Percentiles rank a stretch among this genome's conserved stretches.
phyloP scores from a whole-genome alignment of 768 basidiomycete species.

The Dacryopinax primogenitus region DNA sequence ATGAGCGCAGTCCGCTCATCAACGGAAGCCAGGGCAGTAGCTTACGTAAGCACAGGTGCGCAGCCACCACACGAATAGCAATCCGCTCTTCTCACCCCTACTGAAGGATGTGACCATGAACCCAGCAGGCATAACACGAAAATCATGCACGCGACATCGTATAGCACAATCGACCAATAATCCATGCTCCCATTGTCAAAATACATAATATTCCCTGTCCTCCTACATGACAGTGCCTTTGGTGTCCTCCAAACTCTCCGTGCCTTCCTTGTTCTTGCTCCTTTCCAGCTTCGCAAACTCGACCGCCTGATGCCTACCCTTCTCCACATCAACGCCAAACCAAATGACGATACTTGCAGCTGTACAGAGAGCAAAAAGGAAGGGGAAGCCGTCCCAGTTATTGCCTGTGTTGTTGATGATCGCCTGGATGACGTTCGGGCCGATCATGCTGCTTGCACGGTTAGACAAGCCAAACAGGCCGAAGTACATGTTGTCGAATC shows the following conservation, averaged over 20 bases:
- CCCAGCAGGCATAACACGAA: no score
- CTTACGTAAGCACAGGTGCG: no score
- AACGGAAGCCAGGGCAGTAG: no score
- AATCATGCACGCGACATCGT: no score
- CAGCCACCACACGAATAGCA: no score
- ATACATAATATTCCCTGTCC: not conserved
- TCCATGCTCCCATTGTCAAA: not conserved
- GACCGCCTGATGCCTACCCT: conserved; percentile 50
- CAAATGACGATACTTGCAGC: conserved; percentile 61
- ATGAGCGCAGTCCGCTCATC: no score
- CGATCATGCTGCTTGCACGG: conserved; percentile 75
- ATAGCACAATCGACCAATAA: not conserved
- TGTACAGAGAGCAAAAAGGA: conserved; percentile 60
- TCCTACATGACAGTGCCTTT: not conserved
- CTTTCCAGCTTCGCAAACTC: conserved; percentile 24
- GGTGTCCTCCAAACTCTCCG: conserved; percentile 9
- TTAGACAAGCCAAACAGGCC: conserved; percentile 76
- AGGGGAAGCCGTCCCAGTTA: conserved; percentile 77
- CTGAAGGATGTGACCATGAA: not conserved
- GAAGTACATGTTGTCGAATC: conserved; percentile 85
- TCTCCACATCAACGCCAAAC: conserved; percentile 54
- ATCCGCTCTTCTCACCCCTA: no score
- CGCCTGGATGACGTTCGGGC: conserved; percentile 72
- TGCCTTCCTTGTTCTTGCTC: conserved; percentile 16
- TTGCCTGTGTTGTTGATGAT: conserved; percentile 57